phyloP scores from a whole-genome alignment of 768 basidiomycete species.

The Mycena vitilis region DNA sequence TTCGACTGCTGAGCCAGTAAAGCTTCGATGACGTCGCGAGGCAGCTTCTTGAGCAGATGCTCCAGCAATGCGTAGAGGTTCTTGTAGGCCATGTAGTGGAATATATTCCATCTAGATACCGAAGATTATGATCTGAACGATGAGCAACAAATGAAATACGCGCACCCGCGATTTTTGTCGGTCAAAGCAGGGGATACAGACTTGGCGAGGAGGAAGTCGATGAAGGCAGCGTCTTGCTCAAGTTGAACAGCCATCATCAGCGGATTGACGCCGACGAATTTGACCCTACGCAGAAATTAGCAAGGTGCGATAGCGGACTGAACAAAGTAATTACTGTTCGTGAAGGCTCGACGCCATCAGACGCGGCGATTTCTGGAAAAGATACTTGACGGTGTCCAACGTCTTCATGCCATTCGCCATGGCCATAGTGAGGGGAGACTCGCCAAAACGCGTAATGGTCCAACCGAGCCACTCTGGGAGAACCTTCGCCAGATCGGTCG shows the following conservation, averaged over 20 bases:
- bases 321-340: slow-evolving; percentile 49
- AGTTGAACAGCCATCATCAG: slow-evolving; percentile 55
- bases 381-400: slow-evolving; percentile 54
- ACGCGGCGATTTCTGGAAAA: slow-evolving; percentile 57
- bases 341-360: slow-evolving; percentile 57
- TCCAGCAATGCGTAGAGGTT: slow-evolving; percentile 49
- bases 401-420: slow-evolving; percentile 45
- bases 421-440: slow-evolving; percentile 63
- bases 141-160: neutral
- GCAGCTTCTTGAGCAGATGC: slow-evolving; percentile 61
- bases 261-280: slow-evolving; percentile 58
- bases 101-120: slow-evolving; percentile 64
- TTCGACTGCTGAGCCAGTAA: slow-evolving; percentile 61
- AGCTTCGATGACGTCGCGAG: slow-evolving; percentile 57
- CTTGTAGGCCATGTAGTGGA: slow-evolving; percentile 56
- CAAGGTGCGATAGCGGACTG: slow-evolving; percentile 8
- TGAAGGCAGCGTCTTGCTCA: slow-evolving; percentile 43
- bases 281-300: slow-evolving; percentile 48
- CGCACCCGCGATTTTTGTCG: slow-evolving; percentile 57
- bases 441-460: slow-evolving; percentile 57
- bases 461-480: slow-evolving; percentile 67
- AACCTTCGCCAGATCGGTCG: slow-evolving; percentile 51
- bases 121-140: neutral
- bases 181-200: slow-evolving; percentile 57
- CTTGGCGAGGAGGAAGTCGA: slow-evolving; percentile 64